Percentiles rank a stretch among this genome's conserved stretches.
phyloP scores from a whole-genome alignment of 2,329 filamentous ascomycete genomes.

The Neoascochyta sp. region DNA sequence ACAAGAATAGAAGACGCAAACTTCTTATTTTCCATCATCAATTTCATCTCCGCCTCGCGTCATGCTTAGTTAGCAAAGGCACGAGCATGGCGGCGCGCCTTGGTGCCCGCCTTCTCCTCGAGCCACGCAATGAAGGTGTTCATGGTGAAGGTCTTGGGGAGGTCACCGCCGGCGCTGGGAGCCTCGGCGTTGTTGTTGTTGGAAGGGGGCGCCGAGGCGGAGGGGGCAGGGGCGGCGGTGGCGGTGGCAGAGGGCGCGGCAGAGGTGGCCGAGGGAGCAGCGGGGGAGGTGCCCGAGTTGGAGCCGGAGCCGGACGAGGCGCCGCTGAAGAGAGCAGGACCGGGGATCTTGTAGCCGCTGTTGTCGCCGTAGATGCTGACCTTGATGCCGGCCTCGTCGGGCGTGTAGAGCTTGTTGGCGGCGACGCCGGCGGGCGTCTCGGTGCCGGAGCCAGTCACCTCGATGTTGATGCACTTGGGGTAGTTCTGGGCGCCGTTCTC shows the following conservation, averaged over 20 bases:
- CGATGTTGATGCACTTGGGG: constrained; percentile 52
- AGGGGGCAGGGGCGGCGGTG: constrained; percentile 4
- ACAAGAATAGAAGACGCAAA: no score
- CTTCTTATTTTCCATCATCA: no score
- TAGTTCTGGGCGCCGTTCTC: constrained; percentile 46
- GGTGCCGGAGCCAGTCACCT: constrained; percentile 54
- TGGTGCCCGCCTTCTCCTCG: constrained; percentile 18
- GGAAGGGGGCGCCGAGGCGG: constrained; percentile 5
- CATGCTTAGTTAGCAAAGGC: no score
- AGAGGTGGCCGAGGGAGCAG: constrained; percentile 10
- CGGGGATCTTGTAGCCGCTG: constrained; percentile 50
- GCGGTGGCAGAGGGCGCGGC: constrained; percentile 1
- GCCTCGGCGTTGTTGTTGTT: constrained; percentile 5
- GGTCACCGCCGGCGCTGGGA: constrained; percentile 5
- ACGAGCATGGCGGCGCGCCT: constrained; percentile 18
- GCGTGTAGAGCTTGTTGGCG: constrained; percentile 55
- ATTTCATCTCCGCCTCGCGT: no score
- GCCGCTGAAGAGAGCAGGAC: constrained; percentile 42
- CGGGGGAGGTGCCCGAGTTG: constrained; percentile 6
- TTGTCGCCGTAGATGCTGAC: constrained; percentile 55
- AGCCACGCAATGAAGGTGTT: constrained; percentile 24
- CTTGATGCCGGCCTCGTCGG: constrained; percentile 55
- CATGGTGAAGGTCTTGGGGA: constrained; percentile 17
- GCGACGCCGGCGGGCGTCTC: constrained; percentile 43
- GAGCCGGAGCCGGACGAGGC: constrained; percentile 13